Conservation (phyloP, 192 early-diverging fungal genomes). For the Gorgonomyces haynaldii region DNA sequence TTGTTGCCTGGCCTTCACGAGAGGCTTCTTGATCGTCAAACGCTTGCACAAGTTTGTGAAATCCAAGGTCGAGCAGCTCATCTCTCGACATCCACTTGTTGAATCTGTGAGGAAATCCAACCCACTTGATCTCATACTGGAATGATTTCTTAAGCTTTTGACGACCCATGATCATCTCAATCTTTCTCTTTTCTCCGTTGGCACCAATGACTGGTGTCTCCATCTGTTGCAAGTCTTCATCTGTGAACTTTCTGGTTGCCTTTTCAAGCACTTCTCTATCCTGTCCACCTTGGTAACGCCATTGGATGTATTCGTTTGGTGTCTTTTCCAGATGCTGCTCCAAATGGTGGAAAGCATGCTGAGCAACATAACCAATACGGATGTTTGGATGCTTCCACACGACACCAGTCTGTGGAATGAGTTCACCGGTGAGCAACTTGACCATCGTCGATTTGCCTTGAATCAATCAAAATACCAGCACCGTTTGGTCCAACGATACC, state of each 20-base stretch:
- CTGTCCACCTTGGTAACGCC: conserved; percentile 55
- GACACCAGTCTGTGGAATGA: conserved; percentile 45
- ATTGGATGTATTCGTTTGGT: conserved; percentile 56
- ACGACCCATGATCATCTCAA: conserved; percentile 49
- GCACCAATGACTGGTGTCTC: conserved; percentile 39
- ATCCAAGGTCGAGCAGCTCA: conserved; percentile 54
- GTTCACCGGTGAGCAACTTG: conserved; percentile 60
- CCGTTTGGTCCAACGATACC: conserved; percentile 66
- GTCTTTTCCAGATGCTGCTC: conserved; percentile 58
- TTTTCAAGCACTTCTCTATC: conserved; percentile 59
- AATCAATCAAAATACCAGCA: conserved; percentile 14
- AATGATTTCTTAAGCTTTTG: conserved; percentile 67
- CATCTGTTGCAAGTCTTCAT: conserved; percentile 52
- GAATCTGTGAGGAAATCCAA: conserved; percentile 49
- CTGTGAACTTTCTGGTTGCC: conserved; percentile 49
- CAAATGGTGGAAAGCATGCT: conserved; percentile 67
- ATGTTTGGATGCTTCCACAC: conserved; percentile 61
- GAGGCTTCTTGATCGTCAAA: conserved; percentile 69
- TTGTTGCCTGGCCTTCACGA: conserved; percentile 55
- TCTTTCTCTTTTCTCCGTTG: conserved; percentile 40
- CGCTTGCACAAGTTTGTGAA: conserved; percentile 61
- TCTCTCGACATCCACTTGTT: conserved; percentile 67
- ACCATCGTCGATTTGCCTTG: conserved; percentile 9
- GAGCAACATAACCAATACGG: conserved; percentile 62
- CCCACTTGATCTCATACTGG: conserved; percentile 77